Conservation (phyloP, 495 filamentous ascomycete species). For the Talaromyces stipitatus region DNA sequence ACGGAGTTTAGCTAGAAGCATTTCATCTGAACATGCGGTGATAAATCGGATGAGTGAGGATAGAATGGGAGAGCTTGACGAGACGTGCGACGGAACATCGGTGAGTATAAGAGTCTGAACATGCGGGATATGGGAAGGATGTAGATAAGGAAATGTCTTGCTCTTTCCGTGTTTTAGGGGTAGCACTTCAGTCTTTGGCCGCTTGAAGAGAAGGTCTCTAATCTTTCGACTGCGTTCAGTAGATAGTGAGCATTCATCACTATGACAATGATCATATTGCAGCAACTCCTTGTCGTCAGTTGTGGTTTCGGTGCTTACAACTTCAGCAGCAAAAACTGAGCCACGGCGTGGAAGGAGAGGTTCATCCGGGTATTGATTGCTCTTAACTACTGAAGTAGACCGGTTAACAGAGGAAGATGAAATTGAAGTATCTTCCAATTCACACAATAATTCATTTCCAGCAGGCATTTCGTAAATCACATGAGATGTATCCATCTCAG, state of each 20-base stretch:
- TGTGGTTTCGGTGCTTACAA: constrained; percentile 10
- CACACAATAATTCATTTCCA: constrained; percentile 25
- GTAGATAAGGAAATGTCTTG: constrained; percentile 36
- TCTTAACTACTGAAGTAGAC: neutral
- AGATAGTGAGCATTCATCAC: constrained; percentile 12
- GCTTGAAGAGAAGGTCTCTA: constrained; percentile 27
- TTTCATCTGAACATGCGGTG: constrained; percentile 51
- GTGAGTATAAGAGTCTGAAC: constrained; percentile 51
- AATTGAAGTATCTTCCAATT: constrained; percentile 34
- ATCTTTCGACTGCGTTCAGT: constrained; percentile 20
- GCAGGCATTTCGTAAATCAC: constrained; percentile 41
- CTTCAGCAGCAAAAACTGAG: constrained; percentile 39
- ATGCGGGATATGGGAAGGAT: constrained; percentile 50
- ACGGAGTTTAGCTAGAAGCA: constrained; percentile 46
- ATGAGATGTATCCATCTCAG: constrained; percentile 33
- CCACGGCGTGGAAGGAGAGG: constrained; percentile 25
- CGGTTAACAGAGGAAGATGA: constrained; percentile 10
- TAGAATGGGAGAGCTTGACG: constrained; percentile 32
- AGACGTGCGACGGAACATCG: constrained; percentile 48
- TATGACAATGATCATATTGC: neutral
- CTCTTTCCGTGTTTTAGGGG: constrained; percentile 20
- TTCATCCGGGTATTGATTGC: constrained; percentile 19
- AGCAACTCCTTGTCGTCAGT: neutral
- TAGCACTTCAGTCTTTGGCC: constrained; percentile 24
- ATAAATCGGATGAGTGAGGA: constrained; percentile 49